These are phyloP conservation scores for Eucalyptus regnans DNA, from an alignment of 345 rosid genomes.

Conservation along the genomic window DNA sequence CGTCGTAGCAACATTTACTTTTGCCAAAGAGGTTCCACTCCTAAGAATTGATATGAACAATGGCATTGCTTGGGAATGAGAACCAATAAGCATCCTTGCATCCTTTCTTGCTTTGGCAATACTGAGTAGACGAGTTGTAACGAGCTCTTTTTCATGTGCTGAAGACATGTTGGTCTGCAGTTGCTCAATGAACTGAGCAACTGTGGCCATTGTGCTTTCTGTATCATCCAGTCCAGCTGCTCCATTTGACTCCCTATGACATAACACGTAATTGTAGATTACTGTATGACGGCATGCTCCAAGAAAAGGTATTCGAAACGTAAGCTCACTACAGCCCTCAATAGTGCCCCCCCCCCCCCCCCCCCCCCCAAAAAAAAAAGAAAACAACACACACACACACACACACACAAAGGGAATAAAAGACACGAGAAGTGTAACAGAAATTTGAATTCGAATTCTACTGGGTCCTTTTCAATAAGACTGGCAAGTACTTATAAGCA, in stretches of 20 bases:
- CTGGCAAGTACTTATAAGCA: not conserved
- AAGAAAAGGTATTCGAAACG: not conserved
- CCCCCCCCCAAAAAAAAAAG: not conserved
- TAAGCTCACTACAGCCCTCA: not conserved
- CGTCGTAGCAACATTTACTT: slow-evolving; percentile 61
- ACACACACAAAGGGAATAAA: not conserved
- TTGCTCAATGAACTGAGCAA: slow-evolving; percentile 67
- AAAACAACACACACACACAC: no score
- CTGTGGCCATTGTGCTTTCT: slow-evolving; percentile 45
- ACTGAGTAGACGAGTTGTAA: slow-evolving; percentile 56
- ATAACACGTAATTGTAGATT: not conserved
- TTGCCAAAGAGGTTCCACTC: slow-evolving; percentile 54
- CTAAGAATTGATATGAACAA: slow-evolving; percentile 73
- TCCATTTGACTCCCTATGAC: slow-evolving; percentile 39
- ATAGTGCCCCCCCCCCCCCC: not conserved
- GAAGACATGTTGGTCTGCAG: slow-evolving; percentile 61
- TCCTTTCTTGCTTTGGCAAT: slow-evolving; percentile 64
- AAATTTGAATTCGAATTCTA: not conserved
- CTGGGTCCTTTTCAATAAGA: not conserved
- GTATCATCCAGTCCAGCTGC: slow-evolving; percentile 33
- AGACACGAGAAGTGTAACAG: not conserved
- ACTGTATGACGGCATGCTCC: not conserved
- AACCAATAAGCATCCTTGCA: slow-evolving; percentile 59
- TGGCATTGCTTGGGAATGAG: slow-evolving; percentile 78
- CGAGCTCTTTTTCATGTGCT: slow-evolving; percentile 63